These are phyloP conservation scores for Leishmania tarentolae DNA, from an alignment of 208 protist species.

Conservation along the genomic window DNA sequence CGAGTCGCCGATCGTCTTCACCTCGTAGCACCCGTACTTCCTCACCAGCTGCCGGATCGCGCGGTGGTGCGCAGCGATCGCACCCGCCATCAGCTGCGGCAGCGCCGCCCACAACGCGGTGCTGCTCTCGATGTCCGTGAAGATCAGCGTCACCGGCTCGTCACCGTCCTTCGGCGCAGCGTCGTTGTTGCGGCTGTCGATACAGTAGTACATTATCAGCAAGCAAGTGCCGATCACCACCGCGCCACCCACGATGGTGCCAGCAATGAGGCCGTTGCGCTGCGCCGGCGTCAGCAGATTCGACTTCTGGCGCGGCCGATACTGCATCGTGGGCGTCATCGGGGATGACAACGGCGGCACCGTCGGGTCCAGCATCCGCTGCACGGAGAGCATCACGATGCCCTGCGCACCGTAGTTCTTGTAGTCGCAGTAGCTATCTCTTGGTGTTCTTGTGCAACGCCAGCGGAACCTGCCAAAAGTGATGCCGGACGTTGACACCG, in stretches of 20 bases:
- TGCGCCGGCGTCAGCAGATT: slow-evolving; percentile 21
- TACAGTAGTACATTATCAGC: slow-evolving; percentile 28
- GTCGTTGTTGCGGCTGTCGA: slow-evolving; percentile 41
- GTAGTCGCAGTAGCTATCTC: slow-evolving; percentile 12
- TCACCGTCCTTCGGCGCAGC: slow-evolving; percentile 46
- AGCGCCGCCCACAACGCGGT: slow-evolving; percentile 72
- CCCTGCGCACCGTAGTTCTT: slow-evolving; percentile 56
- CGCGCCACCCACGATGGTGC: slow-evolving; percentile 15
- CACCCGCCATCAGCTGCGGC: slow-evolving; percentile 58
- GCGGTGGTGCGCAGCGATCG: slow-evolving; percentile 69
- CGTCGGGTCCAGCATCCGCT: slow-evolving; percentile 30
- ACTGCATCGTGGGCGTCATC: slow-evolving; percentile 45
- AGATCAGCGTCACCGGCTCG: slow-evolving; percentile 62
- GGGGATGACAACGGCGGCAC: slow-evolving; percentile 3
- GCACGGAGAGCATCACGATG: slow-evolving; percentile 35
- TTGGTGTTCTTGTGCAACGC: background rate
- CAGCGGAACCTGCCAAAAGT: slow-evolving; percentile 7
- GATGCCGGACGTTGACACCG: background rate
- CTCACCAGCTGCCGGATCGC: slow-evolving; percentile 65
- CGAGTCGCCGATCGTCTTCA: slow-evolving; percentile 50
- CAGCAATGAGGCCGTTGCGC: slow-evolving; percentile 36
- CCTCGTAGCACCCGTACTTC: slow-evolving; percentile 38
- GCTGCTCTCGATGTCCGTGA: slow-evolving; percentile 83
- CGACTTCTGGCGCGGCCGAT: slow-evolving; percentile 3
- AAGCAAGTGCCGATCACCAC: slow-evolving; percentile 12